Base-by-base conservation (phyloP, 306 rosid genomes). In the Citrullus amarus region DNA sequence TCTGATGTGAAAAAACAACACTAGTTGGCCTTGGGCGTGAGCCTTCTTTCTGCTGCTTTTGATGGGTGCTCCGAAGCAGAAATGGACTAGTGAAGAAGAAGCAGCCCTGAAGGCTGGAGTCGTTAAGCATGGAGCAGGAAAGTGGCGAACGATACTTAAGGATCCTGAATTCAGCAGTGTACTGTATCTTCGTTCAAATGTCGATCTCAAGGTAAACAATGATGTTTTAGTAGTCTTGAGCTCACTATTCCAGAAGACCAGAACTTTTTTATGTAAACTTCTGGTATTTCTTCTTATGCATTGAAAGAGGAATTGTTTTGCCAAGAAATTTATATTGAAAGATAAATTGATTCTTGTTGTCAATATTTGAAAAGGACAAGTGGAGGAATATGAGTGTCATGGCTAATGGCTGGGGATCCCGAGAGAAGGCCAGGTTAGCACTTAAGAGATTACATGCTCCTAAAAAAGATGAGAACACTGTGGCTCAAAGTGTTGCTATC, bases 61-160 rank as follows among this genome's bases (percentile, higher is more conserved):
- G 39, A 95, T 91, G 99, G 99, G 99, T 71, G 99, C 97, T 87
- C 99, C 99, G 28, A 95, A 95, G 90, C 98, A 95, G 84, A 95
- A 95, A 81, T 92, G 98, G 99, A 92, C 96, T 0, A 65, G 83
- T 30, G 97, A 92, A 84, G 99, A 95, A 85, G 99, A 95, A 88
- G 80, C 91, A 18, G 99, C 99, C 18, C 91, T 95, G 65, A 95
- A 95, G 86, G 93, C 99, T 71, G 99, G 99, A 77, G 98, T 95
- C 77, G 87, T 92, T 79, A 95, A 95, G 87, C 99, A 95, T 39
- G 99, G 99, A 54, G 96, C 90, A 32, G 99, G 98, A 60, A 95
- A 92, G 87, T 95, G 99, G 99, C 93, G 97, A 13, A 95, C 99
- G 1, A 95, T 95, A 67, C 97, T 95, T 61, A 92, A 92, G 82